A percentile compares a stretch with the other conserved stretches of the same genome.
Conservation (phyloP, 164 flowering plant genomes). For the Liquidambar formosana region DNA sequence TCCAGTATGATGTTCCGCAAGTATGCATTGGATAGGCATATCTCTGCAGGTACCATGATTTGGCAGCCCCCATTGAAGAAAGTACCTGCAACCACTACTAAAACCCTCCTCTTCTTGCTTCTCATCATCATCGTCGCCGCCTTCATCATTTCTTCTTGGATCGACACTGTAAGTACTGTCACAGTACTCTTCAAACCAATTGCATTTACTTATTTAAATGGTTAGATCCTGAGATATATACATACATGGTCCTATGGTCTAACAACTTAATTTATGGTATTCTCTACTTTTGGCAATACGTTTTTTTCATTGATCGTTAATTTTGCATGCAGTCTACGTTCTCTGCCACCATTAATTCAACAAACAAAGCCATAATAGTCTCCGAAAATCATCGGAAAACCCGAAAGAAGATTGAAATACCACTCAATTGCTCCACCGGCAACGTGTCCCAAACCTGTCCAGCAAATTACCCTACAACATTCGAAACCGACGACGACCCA, state of each 20-base stretch:
- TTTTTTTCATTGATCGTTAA: not conserved
- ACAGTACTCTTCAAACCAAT: not conserved
- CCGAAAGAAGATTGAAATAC: conserved; percentile 8
- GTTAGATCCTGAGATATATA: too few relatives aligned
- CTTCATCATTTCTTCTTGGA: conserved; percentile 3
- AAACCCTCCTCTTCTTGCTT: too few relatives aligned
- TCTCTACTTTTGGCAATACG: too few relatives aligned
- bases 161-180: conserved; percentile 6
- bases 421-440: conserved; percentile 13
- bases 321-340: conserved; percentile 1
- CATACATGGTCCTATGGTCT: too few relatives aligned
- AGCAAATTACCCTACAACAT: conserved; percentile 6
- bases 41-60: too few relatives aligned
- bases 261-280: too few relatives aligned
- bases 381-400: not conserved
- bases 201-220: too few relatives aligned
- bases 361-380: not conserved
- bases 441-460: conserved; percentile 13
- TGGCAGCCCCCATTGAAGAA: too few relatives aligned
- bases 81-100: too few relatives aligned
- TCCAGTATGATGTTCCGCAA: too few relatives aligned
- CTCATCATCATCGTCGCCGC: too few relatives aligned
- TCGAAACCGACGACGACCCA: not conserved
- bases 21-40: too few relatives aligned
- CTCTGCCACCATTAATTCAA: not conserved